phyloP scores from a whole-genome alignment of 768 basidiomycete species.

The Boletus eberwhitei region DNA sequence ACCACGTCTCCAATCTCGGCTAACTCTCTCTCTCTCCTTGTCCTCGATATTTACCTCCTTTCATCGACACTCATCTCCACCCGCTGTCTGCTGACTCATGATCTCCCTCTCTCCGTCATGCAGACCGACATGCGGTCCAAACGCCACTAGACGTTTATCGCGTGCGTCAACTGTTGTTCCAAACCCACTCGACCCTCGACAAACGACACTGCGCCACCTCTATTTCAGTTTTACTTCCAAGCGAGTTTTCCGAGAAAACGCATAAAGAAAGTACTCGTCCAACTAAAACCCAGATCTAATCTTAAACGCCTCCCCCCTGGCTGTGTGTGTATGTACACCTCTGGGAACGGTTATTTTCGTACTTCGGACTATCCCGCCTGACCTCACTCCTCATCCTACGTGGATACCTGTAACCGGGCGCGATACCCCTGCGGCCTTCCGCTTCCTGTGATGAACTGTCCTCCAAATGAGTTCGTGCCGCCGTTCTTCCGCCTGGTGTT shows the following conservation, averaged over 20 bases:
- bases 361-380: conserved; percentile 21
- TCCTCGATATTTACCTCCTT: background rate
- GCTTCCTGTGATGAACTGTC: conserved; percentile 19
- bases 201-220: background rate
- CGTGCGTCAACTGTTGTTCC: conserved; percentile 22
- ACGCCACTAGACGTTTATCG: conserved; percentile 32
- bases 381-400: background rate
- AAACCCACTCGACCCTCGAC: conserved; percentile 6
- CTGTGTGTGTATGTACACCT: background rate
- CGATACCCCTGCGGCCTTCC: conserved; percentile 26
- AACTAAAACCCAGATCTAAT: conserved; percentile 22
- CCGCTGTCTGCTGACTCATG: background rate
- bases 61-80: background rate
- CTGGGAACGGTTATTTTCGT: conserved; percentile 27
- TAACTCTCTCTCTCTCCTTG: background rate
- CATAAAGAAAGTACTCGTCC: background rate
- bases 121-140: conserved; percentile 10
- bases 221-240: background rate
- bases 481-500: conserved; percentile 12
- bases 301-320: conserved; percentile 7
- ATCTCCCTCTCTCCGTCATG: background rate
- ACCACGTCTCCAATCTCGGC: conserved; percentile 8
- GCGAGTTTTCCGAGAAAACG: background rate
- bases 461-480: conserved; percentile 20
- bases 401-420: conserved; percentile 11